These are phyloP conservation scores for Pittosporum tobira DNA, from an alignment of 129 eudicot species.

Conservation along the genomic window DNA sequence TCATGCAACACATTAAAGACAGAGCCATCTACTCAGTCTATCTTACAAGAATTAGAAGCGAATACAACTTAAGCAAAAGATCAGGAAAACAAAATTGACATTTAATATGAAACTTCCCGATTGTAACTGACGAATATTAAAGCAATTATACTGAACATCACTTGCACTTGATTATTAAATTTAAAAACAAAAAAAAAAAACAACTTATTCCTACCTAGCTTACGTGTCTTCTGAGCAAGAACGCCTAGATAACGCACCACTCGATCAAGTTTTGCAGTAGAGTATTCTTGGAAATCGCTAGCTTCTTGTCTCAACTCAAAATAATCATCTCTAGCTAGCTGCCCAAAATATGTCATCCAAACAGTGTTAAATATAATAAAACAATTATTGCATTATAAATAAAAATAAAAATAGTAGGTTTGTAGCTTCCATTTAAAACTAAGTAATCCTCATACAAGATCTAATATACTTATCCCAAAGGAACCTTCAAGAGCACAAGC, in stretches of 20 bases:
- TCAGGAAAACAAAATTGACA: neutral
- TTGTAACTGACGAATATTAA: neutral
- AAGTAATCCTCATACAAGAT: neutral
- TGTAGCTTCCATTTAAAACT: conserved; percentile 7
- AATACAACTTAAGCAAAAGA: neutral
- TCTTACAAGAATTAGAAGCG: too few species aligned
- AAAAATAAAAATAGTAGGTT: neutral
- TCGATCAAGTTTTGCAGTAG: conserved; percentile 85
- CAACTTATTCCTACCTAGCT: conserved; percentile 56
- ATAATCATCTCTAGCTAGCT: conserved; percentile 91
- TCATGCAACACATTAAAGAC: too few species aligned
- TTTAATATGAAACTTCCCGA: neutral
- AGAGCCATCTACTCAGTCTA: neutral
- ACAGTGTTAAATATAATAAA: conserved; percentile 6
- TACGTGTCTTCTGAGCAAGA: conserved; percentile 91
- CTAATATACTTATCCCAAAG: neutral
- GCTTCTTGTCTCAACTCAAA: conserved; percentile 88
- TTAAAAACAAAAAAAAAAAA: too few species aligned
- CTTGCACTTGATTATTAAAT: too few species aligned
- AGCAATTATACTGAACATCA: neutral
- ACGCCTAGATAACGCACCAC: conserved; percentile 82
- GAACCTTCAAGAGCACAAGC: neutral
- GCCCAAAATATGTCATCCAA: conserved; percentile 24
- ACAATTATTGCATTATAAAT: neutral
- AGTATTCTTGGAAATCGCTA: conserved; percentile 81